Evolutionary conservation across 2,329 filamentous ascomycete genomes (phyloP), one percentile per base, ranked within the genome.

Genomic region (Aspergillus sclerotialis): DNA sequence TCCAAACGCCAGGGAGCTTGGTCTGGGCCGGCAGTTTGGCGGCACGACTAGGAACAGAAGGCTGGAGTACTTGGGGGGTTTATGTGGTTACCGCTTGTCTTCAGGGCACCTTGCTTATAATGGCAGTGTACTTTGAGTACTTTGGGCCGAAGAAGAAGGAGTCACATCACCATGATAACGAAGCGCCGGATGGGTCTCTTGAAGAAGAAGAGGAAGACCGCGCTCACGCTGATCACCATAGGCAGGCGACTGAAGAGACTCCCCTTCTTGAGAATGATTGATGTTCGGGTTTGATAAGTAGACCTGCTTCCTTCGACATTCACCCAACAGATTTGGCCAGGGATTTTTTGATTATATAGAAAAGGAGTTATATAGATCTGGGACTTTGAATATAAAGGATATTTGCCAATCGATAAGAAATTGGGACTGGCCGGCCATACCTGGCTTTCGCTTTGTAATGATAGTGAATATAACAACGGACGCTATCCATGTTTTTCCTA

Each of bases 21-120:
- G 67, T 98, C 5, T 96, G 94, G 65, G 88, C 90, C 0, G 81
- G 75, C 9, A 95, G 88, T 57, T 66, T 98, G 28, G 87, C 82
- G 32, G 78, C 76, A 6, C 76, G 92, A 29, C 72, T 95, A 13
- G 92, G 92, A 0, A 72, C 71, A 51, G 78, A 75, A 21, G 90
- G 90, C 0, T 98, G 92, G 92, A 95, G 89, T 62, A 87, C 88
- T 0, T 98, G 92, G 92, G 80, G 87, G 7, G 81, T 96, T 10
- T 93, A 90, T 54, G 71, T 94, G 28, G 71, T 96, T 33, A 94
- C 89, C 0, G 92, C 90, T 2, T 64, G 72, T 37, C 74, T 96
- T 68, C 92, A 98, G 60, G 90, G 88, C 12, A 73, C 77, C 7
- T 65, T 98, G 36, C 69, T 98, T 27, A 68, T 60, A 15, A 84